Conservation (phyloP, 2,329 filamentous ascomycete genomes). For the Coleophoma cylindrospora region DNA sequence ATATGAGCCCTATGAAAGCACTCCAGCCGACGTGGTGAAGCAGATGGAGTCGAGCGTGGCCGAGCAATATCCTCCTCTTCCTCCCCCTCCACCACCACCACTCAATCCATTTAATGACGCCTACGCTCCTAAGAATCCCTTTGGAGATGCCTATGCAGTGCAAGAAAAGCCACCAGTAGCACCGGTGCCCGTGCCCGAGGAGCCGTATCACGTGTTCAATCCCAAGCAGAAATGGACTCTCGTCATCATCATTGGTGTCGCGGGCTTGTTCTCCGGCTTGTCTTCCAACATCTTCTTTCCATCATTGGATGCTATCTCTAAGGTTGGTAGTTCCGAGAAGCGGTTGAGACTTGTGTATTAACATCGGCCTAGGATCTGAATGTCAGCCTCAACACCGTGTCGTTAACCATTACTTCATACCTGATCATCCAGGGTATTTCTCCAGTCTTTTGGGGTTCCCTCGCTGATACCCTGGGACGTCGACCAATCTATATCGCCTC, state of each 20-base stretch:
- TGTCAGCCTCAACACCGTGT: slow-evolving; percentile 26
- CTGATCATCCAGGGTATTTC: slow-evolving; percentile 45
- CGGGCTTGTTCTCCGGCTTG: slow-evolving; percentile 46
- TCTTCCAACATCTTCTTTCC: slow-evolving; percentile 48
- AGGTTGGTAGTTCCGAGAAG: slow-evolving; percentile 14
- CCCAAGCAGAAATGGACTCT: slow-evolving; percentile 37
- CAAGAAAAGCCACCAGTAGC: no score
- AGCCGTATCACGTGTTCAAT: slow-evolving; percentile 31
- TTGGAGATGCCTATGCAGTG: no score
- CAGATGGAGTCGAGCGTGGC: no score
- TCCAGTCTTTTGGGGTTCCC: slow-evolving; percentile 40
- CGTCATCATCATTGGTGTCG: slow-evolving; percentile 42
- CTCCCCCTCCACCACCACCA: no score
- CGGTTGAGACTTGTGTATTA: background rate
- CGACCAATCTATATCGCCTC: slow-evolving; percentile 29
- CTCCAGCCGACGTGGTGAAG: no score
- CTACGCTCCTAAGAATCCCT: no score
- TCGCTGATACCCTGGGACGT: slow-evolving; percentile 41
- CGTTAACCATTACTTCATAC: slow-evolving; percentile 39
- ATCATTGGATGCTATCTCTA: slow-evolving; percentile 32
- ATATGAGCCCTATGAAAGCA: no score
- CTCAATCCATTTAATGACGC: no score
- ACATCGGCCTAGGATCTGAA: slow-evolving; percentile 17
- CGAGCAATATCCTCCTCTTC: no score
- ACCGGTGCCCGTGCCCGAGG: slow-evolving; percentile 6